Percentiles rank a stretch among this genome's conserved stretches.
phyloP scores from a whole-genome alignment of 331 rosid species.

The Pyrus hybrid region DNA sequence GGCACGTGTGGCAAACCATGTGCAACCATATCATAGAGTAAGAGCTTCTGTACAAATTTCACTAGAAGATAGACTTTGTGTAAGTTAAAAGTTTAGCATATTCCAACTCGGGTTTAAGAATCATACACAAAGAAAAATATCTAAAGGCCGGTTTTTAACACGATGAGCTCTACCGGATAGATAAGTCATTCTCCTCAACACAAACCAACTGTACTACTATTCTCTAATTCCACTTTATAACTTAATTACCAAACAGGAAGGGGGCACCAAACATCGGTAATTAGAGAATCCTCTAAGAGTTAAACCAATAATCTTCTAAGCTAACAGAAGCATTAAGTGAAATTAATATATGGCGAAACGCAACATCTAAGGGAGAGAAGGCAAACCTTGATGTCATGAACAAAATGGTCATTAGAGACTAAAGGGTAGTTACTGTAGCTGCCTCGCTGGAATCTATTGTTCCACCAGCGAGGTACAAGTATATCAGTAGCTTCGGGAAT shows the following conservation, averaged over 20 bases:
- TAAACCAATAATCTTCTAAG: too few relatives aligned
- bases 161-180: too few relatives aligned
- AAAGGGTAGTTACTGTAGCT: constrained; percentile 94
- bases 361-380: neutral
- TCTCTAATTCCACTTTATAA: too few relatives aligned
- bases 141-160: too few relatives aligned
- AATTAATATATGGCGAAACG: neutral
- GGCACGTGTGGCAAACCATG: neutral
- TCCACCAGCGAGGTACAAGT: constrained; percentile 89
- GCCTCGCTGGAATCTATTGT: constrained; percentile 86
- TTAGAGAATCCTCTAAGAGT: too few relatives aligned
- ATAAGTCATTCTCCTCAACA: too few relatives aligned
- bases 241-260: too few relatives aligned
- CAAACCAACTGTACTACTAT: too few relatives aligned
- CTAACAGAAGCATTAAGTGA: neutral
- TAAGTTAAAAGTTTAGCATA: too few relatives aligned
- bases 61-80: neutral
- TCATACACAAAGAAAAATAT: too few relatives aligned
- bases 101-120: too few relatives aligned
- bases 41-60: neutral
- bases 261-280: too few relatives aligned
- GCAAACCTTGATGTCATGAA: constrained; percentile 67
- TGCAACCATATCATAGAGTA: neutral
- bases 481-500: constrained; percentile 74
- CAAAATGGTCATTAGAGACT: constrained; percentile 41